These are phyloP conservation scores for Dryas drummondii DNA, from an alignment of 306 rosid genomes.

Conservation along the genomic window DNA sequence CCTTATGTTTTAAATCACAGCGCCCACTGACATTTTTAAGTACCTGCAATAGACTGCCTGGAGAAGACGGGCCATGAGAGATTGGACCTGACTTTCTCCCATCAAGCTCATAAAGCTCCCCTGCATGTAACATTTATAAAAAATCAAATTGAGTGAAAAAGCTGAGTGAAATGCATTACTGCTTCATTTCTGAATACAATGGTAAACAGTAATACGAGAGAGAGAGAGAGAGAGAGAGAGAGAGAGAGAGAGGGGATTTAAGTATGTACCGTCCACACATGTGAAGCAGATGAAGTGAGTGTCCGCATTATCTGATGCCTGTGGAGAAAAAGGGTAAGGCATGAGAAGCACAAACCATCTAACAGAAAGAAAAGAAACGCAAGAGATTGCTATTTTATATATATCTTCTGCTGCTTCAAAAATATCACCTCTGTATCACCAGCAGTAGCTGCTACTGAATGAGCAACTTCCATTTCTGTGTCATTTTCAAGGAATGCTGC, in stretches of 20 bases:
- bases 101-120: slow-evolving; percentile 85
- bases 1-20: neutral
- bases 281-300: slow-evolving; percentile 87
- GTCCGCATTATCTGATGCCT: slow-evolving; percentile 67
- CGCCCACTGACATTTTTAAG: neutral
- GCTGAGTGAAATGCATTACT: neutral
- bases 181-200: neutral
- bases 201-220: too few relatives aligned
- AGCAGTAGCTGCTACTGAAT: slow-evolving; percentile 82
- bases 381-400: neutral
- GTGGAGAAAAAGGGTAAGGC: slow-evolving; percentile 21
- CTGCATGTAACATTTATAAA: slow-evolving; percentile 35
- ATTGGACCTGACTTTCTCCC: slow-evolving; percentile 78
- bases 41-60: slow-evolving; percentile 63
- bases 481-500: slow-evolving; percentile 83
- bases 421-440: slow-evolving; percentile 79
- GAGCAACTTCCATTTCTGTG: slow-evolving; percentile 90
- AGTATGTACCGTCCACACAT: slow-evolving; percentile 64
- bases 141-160: neutral
- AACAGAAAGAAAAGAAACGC: neutral
- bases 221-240: too few relatives aligned
- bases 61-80: slow-evolving; percentile 78
- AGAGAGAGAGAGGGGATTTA: neutral
- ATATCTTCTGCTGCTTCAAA: neutral
- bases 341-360: slow-evolving; percentile 4